Evolutionary conservation across 768 basidiomycete species (phyloP).

Genomic region (Tulasnella sp.): DNA sequence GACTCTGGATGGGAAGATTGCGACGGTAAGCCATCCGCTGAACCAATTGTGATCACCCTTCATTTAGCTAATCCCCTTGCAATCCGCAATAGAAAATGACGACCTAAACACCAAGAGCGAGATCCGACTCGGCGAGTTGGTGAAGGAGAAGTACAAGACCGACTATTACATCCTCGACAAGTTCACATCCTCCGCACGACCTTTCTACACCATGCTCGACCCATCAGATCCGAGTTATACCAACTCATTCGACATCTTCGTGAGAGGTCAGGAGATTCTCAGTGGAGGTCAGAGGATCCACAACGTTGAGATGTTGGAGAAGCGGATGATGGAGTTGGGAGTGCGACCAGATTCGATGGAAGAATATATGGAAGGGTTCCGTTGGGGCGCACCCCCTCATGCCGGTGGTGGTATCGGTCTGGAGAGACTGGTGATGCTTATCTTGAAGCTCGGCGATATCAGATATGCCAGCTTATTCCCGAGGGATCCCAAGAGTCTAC

Average conservation of each 20-base stretch:
- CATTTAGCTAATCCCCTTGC: too few species aligned
- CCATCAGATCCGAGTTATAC: conserved; percentile 70
- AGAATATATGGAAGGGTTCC: conserved; percentile 87
- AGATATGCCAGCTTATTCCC: conserved; percentile 88
- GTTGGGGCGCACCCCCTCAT: conserved; percentile 87
- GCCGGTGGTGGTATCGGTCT: conserved; percentile 86
- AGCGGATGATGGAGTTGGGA: conserved; percentile 77
- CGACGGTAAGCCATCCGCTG: too few species aligned
- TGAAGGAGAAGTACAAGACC: conserved; percentile 88
- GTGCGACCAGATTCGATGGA: conserved; percentile 74
- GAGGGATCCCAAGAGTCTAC: conserved; percentile 76
- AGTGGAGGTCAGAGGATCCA: conserved; percentile 99
- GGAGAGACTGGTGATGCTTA: conserved; percentile 52
- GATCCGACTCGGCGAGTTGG: conserved; percentile 77
- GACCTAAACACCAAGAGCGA: conserved; percentile 78
- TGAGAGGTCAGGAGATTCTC: conserved; percentile 97
- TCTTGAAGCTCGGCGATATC: conserved; percentile 93
- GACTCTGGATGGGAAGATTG: conserved; percentile 56
- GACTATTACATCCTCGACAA: conserved; percentile 99
- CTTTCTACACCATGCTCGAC: conserved; percentile 99
- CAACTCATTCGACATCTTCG: conserved; percentile 99
- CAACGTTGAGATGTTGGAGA: conserved; percentile 65
- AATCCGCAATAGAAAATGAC: background rate
- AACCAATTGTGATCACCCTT: too few species aligned
- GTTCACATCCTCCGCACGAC: conserved; percentile 88